Evolutionary conservation across 495 filamentous ascomycete species (phyloP).

Genomic region (Emericellopsis terricola): DNA sequence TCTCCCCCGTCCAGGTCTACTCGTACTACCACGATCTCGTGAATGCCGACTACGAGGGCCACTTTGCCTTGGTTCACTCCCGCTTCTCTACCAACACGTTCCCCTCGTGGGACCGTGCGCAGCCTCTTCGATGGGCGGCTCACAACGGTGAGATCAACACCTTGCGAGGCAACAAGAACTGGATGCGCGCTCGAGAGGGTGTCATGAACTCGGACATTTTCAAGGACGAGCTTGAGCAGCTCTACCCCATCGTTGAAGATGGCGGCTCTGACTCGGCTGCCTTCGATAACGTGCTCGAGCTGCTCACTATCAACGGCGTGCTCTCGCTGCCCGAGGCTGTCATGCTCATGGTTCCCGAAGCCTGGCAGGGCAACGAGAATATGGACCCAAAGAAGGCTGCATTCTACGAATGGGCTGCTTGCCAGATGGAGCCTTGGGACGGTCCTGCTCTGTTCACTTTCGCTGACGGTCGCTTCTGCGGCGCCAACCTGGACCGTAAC

Average conservation of each 20-base stretch:
- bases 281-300: conserved; percentile 94
- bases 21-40: conserved; percentile 97
- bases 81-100: conserved; percentile 99
- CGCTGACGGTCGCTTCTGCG: conserved; percentile 92
- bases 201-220: conserved; percentile 88
- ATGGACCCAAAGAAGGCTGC: conserved; percentile 95
- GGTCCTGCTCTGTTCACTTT: conserved; percentile 97
- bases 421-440: conserved; percentile 99
- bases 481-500: conserved; percentile 97
- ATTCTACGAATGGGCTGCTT: conserved; percentile 99
- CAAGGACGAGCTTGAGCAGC: conserved; percentile 73
- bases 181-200: conserved; percentile 97
- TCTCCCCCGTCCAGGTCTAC: conserved; percentile 95
- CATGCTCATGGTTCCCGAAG: conserved; percentile 98
- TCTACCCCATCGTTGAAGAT: conserved; percentile 95
- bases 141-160: conserved; percentile 99
- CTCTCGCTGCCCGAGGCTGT: conserved; percentile 93
- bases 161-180: conserved; percentile 97
- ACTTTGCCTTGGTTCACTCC: conserved; percentile 95
- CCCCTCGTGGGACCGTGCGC: conserved; percentile 96
- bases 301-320: conserved; percentile 91
- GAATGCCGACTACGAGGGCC: conserved; percentile 91
- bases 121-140: conserved; percentile 91
- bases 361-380: conserved; percentile 85
- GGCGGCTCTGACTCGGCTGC: conserved; percentile 96